Conservation (phyloP, 441 rosid species). For the Aquilaria agallochum region DNA sequence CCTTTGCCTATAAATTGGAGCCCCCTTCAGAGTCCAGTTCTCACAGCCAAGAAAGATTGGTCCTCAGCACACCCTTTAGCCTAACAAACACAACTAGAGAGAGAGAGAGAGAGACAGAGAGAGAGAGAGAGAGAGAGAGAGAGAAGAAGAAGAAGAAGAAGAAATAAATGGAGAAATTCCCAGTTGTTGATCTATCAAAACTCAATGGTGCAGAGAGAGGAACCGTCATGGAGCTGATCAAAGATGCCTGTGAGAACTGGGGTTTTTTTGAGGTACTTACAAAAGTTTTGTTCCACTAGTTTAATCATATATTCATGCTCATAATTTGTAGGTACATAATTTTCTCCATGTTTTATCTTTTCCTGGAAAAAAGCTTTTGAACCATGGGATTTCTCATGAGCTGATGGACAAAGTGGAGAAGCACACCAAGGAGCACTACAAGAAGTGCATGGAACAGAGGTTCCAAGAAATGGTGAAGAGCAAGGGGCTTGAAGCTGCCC, state of each 20-base stretch:
- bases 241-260: conserved; percentile 79
- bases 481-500: conserved; percentile 39
- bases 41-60: conserved; percentile 7
- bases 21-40: conserved; percentile 13
- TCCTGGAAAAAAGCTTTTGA: conserved; percentile 26
- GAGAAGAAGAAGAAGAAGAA: neutral
- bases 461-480: conserved; percentile 47
- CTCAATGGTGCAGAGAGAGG: conserved; percentile 43
- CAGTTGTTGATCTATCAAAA: conserved; percentile 35
- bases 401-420: conserved; percentile 53
- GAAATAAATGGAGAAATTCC: conserved; percentile 33
- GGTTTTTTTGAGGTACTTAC: conserved; percentile 75
- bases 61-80: too few species aligned
- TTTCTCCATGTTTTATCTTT: too few species aligned
- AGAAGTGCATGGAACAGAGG: conserved; percentile 39
- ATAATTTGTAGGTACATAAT: too few species aligned
- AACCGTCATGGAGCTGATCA: conserved; percentile 37
- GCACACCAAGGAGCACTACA: conserved; percentile 56
- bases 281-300: too few species aligned
- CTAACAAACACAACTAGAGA: neutral
- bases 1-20: conserved; percentile 44
- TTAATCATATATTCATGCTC: too few species aligned
- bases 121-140: neutral
- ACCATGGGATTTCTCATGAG: conserved; percentile 48
- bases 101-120: conserved; percentile 7